Conservation (phyloP, 2,329 filamentous ascomycete genomes). For the Neocucurbitaria cava region DNA sequence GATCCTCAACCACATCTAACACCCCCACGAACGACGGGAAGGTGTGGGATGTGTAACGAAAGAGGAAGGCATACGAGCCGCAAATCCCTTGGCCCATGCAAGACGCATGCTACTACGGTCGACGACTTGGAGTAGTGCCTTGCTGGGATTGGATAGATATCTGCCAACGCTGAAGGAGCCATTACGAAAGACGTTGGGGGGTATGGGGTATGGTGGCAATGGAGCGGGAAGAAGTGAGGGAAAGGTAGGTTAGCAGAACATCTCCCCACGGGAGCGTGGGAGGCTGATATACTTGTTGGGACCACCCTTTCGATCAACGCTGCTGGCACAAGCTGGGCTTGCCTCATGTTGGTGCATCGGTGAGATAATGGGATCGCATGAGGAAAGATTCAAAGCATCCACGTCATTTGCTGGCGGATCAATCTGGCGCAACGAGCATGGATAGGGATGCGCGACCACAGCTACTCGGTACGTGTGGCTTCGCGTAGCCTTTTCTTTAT, state of each 20-base stretch:
- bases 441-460: conserved; percentile 39
- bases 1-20: conserved; percentile 20
- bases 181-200: conserved; percentile 43
- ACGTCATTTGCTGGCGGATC: conserved; percentile 50
- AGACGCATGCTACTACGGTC: conserved; percentile 49
- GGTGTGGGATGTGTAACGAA: conserved; percentile 43
- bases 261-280: conserved; percentile 48
- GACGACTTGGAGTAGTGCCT: conserved; percentile 48
- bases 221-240: conserved; percentile 27
- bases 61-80: conserved; percentile 49
- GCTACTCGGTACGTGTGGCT: conserved; percentile 36
- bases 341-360: conserved; percentile 45
- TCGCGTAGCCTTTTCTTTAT: conserved; percentile 45
- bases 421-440: conserved; percentile 46
- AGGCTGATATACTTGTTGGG: conserved; percentile 48
- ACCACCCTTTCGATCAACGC: conserved; percentile 34
- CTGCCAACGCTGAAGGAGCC: conserved; percentile 50
- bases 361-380: conserved; percentile 45
- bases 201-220: conserved; percentile 25
- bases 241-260: conserved; percentile 35
- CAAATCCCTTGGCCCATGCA: conserved; percentile 53
- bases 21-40: conserved; percentile 42
- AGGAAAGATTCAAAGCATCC: conserved; percentile 38
- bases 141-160: conserved; percentile 48
- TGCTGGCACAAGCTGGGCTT: conserved; percentile 36